Percentiles rank a stretch among this genome's conserved stretches.
Conservation (phyloP, 306 rosid genomes). For the Fagus crenata region DNA sequence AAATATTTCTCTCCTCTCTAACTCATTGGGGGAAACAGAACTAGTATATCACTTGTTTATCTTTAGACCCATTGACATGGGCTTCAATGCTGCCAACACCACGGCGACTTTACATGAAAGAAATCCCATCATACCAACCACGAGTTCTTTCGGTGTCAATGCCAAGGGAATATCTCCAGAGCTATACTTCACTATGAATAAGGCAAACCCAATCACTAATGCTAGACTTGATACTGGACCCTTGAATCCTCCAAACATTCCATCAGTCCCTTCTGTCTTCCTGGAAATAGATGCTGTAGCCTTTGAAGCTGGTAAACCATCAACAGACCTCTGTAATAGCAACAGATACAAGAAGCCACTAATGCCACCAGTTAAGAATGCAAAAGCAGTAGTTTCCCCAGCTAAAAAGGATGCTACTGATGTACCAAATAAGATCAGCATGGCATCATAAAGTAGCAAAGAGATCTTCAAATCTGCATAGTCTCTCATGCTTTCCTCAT, state of each 20-base stretch:
- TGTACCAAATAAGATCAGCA: slow-evolving; percentile 60
- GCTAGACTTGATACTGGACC: slow-evolving; percentile 58
- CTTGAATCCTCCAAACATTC: slow-evolving; percentile 43
- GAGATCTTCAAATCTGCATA: slow-evolving; percentile 79
- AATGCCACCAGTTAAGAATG: slow-evolving; percentile 79
- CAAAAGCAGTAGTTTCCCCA: slow-evolving; percentile 55
- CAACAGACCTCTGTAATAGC: slow-evolving; percentile 82
- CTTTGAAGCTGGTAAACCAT: slow-evolving; percentile 67
- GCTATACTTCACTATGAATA: slow-evolving; percentile 47
- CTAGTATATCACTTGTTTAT: slow-evolving; percentile 41
- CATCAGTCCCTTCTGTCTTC: slow-evolving; percentile 28
- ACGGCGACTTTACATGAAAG: slow-evolving; percentile 78
- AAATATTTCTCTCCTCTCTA: background rate
- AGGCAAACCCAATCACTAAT: slow-evolving; percentile 48
- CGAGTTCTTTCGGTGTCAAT: slow-evolving; percentile 59
- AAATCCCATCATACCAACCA: slow-evolving; percentile 80
- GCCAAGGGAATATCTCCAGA: slow-evolving; percentile 50
- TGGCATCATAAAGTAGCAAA: slow-evolving; percentile 75
- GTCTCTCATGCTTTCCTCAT: slow-evolving; percentile 74
- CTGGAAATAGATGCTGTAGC: slow-evolving; percentile 44
- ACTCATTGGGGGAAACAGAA: background rate
- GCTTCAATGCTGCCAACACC: slow-evolving; percentile 79
- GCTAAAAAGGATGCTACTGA: slow-evolving; percentile 46
- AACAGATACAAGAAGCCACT: slow-evolving; percentile 81
- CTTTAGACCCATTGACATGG: slow-evolving; percentile 45